Percentiles rank a stretch among this genome's conserved stretches.
Conservation (phyloP, 202 grass and related monocot species). For the Dendrocalamus latiflorus region DNA sequence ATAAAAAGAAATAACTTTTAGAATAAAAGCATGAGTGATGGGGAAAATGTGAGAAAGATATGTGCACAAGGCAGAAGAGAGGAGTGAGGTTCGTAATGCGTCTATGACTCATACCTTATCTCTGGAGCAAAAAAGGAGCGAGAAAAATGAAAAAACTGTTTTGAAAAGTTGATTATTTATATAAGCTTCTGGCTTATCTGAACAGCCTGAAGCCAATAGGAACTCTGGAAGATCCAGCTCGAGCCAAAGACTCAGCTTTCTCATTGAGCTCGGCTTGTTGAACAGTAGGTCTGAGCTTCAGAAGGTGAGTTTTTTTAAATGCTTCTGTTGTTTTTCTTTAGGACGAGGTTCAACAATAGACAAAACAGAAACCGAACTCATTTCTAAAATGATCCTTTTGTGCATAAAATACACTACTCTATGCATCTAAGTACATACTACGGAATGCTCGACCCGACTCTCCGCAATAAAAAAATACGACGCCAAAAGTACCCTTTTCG, state of each 20-base stretch:
- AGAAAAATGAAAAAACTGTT: no score
- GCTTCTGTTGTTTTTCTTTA: neutral
- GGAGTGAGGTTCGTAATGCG: no score
- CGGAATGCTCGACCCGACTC: no score
- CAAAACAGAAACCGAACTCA: neutral
- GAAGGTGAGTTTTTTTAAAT: neutral
- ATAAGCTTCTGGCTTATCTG: fast-evolving
- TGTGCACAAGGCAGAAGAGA: no score
- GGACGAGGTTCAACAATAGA: neutral
- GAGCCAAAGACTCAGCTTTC: neutral
- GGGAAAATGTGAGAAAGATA: no score
- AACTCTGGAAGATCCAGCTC: neutral
- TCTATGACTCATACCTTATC: fast-evolving
- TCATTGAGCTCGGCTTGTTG: neutral
- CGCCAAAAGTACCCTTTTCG: neutral
- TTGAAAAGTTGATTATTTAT: fast-evolving
- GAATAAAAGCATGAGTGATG: no score
- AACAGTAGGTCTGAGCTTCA: neutral
- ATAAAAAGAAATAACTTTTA: no score
- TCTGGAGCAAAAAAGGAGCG: no score
- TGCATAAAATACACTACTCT: neutral
- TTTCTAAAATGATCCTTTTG: neutral
- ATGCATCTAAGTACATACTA: neutral
- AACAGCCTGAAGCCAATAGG: no score
- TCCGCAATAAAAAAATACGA: no score